Conservation (phyloP, 495 filamentous ascomycete genomes). For the Usnea hakonensis region DNA sequence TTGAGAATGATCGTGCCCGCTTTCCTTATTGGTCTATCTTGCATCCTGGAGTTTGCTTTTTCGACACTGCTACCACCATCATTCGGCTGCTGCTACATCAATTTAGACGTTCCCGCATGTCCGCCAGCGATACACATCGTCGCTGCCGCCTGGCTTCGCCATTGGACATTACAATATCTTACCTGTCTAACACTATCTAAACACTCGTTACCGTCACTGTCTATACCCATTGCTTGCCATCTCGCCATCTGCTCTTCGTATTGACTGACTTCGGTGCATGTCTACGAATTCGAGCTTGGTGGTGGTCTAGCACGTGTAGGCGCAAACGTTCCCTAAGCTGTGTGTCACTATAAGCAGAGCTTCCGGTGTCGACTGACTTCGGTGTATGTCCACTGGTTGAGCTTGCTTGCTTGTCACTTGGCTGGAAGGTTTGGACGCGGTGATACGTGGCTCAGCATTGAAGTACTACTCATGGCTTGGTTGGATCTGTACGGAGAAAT, state of each 20-base stretch:
- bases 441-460: neutral
- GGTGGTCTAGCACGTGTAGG: neutral
- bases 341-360: neutral
- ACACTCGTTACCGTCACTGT: neutral
- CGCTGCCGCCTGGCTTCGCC: neutral
- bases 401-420: neutral
- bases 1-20: neutral
- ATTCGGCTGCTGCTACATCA: neutral
- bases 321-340: neutral
- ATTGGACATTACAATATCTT: neutral
- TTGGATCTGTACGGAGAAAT: neutral
- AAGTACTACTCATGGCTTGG: neutral
- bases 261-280: conserved; percentile 20
- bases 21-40: neutral
- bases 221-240: neutral
- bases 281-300: conserved; percentile 11
- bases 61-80: neutral
- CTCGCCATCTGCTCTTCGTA: conserved; percentile 9
- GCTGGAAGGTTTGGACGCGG: neutral
- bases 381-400: conserved; percentile 2
- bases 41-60: conserved; percentile 1
- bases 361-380: conserved; percentile 5
- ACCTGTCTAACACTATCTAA: neutral
- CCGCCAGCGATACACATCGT: neutral
- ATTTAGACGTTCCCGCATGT: neutral